phyloP scores from a whole-genome alignment of 192 early-diverging fungal genomes.

The Umbelopsis vinacea region DNA sequence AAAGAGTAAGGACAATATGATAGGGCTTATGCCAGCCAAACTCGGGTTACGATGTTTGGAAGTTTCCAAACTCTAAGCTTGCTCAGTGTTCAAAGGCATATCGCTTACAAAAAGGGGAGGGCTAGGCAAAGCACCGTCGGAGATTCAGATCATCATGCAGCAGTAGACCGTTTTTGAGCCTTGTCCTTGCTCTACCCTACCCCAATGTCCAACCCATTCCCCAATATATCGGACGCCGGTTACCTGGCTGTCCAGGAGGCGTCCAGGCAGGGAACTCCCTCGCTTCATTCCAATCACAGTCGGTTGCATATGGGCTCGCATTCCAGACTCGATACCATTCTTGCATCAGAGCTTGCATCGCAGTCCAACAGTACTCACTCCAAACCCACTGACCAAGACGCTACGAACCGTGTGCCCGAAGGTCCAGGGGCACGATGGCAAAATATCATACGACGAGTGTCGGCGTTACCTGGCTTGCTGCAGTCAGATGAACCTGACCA shows the following conservation, averaged over 20 bases:
- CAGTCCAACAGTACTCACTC: background rate
- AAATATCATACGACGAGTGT: background rate
- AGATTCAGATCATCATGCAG: conserved; percentile 16
- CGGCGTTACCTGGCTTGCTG: background rate
- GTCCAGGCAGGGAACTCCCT: background rate
- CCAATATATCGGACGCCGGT: conserved; percentile 5
- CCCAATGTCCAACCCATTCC: conserved; percentile 11
- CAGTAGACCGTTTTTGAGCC: background rate
- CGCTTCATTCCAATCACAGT: conserved; percentile 5
- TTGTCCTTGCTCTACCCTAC: background rate
- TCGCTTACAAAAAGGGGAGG: no score
- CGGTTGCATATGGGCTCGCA: conserved; percentile 4
- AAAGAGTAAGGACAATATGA: no score
- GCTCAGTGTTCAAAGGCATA: no score
- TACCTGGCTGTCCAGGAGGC: conserved; percentile 4
- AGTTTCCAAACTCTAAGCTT: background rate
- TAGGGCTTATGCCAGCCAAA: no score
- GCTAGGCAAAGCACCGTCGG: background rate
- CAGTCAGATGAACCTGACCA: background rate
- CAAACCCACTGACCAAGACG: background rate
- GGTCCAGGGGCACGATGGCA: background rate
- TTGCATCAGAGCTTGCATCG: conserved; percentile 9
- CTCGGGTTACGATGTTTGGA: background rate
- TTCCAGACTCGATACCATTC: background rate
- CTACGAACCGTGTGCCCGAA: background rate